phyloP scores from a whole-genome alignment of 2,329 filamentous ascomycete genomes.

The Fusarium newnesense region DNA sequence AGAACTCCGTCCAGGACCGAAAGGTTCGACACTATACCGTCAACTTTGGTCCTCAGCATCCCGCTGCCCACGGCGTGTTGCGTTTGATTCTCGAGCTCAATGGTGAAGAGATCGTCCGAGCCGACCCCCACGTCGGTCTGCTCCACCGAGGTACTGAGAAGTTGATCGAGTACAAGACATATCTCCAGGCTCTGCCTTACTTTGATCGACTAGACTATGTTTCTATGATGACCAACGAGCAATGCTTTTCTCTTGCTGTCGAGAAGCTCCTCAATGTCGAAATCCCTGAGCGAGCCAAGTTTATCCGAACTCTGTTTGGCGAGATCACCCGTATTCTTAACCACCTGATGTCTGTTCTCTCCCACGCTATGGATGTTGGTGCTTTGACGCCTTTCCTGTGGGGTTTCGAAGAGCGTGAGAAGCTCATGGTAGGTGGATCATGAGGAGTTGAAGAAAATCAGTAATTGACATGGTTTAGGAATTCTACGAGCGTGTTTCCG shows the following conservation, averaged over 20 bases:
- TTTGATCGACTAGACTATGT: slow-evolving; percentile 99
- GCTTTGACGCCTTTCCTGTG: slow-evolving; percentile 98
- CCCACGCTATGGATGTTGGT: slow-evolving; percentile 99
- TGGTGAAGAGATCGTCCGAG: slow-evolving; percentile 96
- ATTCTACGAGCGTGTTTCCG: slow-evolving; percentile 99
- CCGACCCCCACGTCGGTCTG: slow-evolving; percentile 95
- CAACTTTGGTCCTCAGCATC: slow-evolving; percentile 99
- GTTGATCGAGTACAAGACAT: slow-evolving; percentile 99
- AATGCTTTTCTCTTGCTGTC: slow-evolving; percentile 93
- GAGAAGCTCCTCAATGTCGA: slow-evolving; percentile 99
- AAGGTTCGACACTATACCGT: slow-evolving; percentile 99
- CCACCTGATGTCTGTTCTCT: slow-evolving; percentile 97
- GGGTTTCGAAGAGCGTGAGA: slow-evolving; percentile 99
- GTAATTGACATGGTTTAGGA: slow-evolving; percentile 67
- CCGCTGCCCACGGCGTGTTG: slow-evolving; percentile 96
- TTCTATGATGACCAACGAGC: slow-evolving; percentile 99
- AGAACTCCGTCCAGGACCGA: slow-evolving; percentile 67
- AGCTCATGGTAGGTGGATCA: slow-evolving; percentile 84
- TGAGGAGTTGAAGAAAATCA: not conserved
- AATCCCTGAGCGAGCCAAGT: slow-evolving; percentile 94
- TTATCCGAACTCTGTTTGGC: slow-evolving; percentile 93
- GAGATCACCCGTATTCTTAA: slow-evolving; percentile 95
- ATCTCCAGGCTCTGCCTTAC: slow-evolving; percentile 96
- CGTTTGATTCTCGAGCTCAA: slow-evolving; percentile 97
- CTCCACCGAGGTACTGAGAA: slow-evolving; percentile 98